A percentile compares a stretch with the other conserved stretches of the same genome.
These are phyloP conservation scores for Leishmania gerbilli DNA, from an alignment of 208 protist genomes.

Conservation along the genomic window DNA sequence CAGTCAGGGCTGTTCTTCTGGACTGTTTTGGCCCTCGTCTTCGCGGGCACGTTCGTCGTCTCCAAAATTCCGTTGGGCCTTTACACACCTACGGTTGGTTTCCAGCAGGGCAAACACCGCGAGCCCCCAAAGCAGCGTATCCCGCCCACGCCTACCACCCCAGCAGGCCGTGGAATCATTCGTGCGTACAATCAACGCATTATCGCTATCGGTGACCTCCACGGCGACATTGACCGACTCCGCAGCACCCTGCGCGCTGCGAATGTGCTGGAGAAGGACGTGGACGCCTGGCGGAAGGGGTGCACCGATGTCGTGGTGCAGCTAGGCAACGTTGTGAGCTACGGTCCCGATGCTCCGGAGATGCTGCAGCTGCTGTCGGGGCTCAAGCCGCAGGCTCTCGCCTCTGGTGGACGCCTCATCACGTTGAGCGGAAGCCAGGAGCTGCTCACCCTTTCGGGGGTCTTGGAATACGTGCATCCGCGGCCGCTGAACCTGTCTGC, in stretches of 20 bases:
- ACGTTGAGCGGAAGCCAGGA: conserved; percentile 77
- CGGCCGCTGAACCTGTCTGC: conserved; percentile 26
- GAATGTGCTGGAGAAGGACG: conserved; percentile 35
- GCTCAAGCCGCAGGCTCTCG: conserved; percentile 14
- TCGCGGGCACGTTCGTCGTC: conserved; percentile 17
- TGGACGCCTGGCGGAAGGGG: conserved; percentile 45
- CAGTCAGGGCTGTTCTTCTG: conserved; percentile 16
- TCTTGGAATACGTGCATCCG: conserved; percentile 17
- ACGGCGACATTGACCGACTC: conserved; percentile 52
- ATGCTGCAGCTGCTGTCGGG: conserved; percentile 50
- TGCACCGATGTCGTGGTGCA: conserved; percentile 53
- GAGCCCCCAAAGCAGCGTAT: not conserved
- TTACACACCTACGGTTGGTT: conserved; percentile 27
- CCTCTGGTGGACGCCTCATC: conserved; percentile 61
- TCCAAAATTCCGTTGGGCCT: conserved; percentile 17
- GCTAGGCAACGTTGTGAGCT: conserved; percentile 68
- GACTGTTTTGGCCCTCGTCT: conserved; percentile 20
- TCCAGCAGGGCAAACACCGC: conserved; percentile 17
- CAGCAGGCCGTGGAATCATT: conserved; percentile 4
- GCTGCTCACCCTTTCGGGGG: conserved; percentile 36
- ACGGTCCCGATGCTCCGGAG: conserved; percentile 39
- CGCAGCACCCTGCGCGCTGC: conserved; percentile 39
- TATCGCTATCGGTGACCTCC: conserved; percentile 64
- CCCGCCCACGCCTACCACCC: not conserved
- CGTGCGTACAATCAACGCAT: conserved; percentile 24